Base-by-base conservation (phyloP, 2,329 filamentous ascomycete species). In the Akanthomyces muscarius region DNA sequence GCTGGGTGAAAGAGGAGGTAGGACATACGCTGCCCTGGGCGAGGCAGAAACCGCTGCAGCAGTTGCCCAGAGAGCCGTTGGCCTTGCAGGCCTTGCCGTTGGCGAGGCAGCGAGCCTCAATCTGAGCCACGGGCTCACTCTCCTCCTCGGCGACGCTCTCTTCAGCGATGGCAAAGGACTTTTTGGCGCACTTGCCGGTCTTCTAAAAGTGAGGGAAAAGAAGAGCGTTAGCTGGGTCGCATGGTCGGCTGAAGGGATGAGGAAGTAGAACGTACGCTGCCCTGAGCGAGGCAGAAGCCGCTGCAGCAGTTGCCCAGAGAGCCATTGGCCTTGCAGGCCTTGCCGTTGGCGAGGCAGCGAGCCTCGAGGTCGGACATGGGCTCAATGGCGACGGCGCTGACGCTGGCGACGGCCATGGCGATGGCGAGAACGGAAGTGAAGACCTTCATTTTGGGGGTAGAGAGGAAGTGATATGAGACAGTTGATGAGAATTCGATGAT, bases 271-370 rank as follows among this genome's bases (percentile, higher is more conserved):
- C 54, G 18, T 42, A 59, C 56, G 36, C n/a, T 16, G 47, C 36
- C 30, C 36, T 52, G 36, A 6, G 45, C 44, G 38, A 53, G 14
- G 48, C 58, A 61, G 48, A 47, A 61, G 14, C 48, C 38, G n/a
- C 36, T 33, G 48, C 48, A 52, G 44, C 57, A 60, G 45, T 14
- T 45, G 18, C 58, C 58, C n/a, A 33, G 23, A 18, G 36, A 45
- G 41, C 58, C 48, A 13, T 53, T 42, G 47, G 36, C 11, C n/a
- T 18, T 61, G 58, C 58, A 61, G 7, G 0, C 6, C 1, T 33
- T 33, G n/a, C 48, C 50, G 38, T 53, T 47, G 58, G 25, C 18
- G 28, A 61, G 23, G 58, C 58, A 60, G 36, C 47, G 47, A 1
- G 33, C 47, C 16, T 58, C 55, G 8, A 58, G 30, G 16, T 55